Percentiles rank a stretch among this genome's conserved stretches.
Conservation (phyloP, 805 yeast genomes). For the Blastobotrys muscicola region DNA sequence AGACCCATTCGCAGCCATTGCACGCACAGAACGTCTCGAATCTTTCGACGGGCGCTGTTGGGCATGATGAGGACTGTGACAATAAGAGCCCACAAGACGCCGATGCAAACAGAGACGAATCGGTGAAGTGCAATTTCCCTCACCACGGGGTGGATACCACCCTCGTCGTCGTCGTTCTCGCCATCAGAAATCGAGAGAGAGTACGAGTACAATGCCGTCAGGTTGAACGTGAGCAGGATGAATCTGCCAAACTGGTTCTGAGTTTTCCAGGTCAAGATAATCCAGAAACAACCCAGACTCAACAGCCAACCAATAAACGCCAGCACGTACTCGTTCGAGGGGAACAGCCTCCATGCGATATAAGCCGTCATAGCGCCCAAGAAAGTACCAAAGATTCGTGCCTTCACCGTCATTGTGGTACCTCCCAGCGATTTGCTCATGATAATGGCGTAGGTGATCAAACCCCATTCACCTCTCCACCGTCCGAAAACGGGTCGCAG, state of each 20-base stretch:
- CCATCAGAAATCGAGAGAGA: conserved; percentile 52
- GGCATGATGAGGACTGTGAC: conserved; percentile 63
- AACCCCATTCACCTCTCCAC: conserved; percentile 80
- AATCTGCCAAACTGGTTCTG: conserved; percentile 41
- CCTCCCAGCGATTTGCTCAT: conserved; percentile 84
- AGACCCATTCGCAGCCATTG: conserved; percentile 77
- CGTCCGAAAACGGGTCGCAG: conserved; percentile 45
- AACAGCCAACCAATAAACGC: conserved; percentile 38
- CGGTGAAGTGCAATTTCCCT: conserved; percentile 72
- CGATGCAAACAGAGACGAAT: conserved; percentile 59
- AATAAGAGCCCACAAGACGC: conserved; percentile 67
- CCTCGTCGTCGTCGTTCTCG: conserved; percentile 47
- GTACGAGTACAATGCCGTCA: conserved; percentile 69
- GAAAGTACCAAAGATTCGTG: conserved; percentile 56
- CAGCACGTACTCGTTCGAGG: conserved; percentile 45
- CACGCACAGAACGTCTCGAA: conserved; percentile 54
- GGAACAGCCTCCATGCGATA: conserved; percentile 46
- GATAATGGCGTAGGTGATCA: conserved; percentile 72
- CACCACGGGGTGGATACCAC: conserved; percentile 59
- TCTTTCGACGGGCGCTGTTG: conserved; percentile 60
- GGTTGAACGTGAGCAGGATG: conserved; percentile 63
- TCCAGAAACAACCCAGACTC: conserved; percentile 35
- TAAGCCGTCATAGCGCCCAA: conserved; percentile 60
- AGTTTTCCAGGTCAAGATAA: conserved; percentile 59
- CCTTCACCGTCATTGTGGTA: conserved; percentile 55